Evolutionary conservation across 495 filamentous ascomycete genomes (phyloP).

Genomic region (Pyrenopolyporus hunteri): DNA sequence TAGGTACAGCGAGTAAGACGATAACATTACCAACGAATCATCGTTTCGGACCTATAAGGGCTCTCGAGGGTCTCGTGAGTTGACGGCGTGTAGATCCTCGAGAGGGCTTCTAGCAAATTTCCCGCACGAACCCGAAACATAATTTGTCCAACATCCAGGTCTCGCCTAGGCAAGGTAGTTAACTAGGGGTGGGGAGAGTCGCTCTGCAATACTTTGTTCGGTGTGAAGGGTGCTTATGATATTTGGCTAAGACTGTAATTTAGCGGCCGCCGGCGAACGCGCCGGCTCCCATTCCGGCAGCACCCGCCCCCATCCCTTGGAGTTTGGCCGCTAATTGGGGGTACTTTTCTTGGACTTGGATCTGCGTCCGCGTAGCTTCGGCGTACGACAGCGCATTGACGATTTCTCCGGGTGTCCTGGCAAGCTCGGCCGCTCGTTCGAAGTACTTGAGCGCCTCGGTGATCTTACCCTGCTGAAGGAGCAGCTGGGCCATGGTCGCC

Average conservation of each 20-base stretch:
- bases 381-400: slow-evolving; percentile 97
- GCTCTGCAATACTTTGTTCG: not conserved
- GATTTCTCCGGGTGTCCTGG: slow-evolving; percentile 94
- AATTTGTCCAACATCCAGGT: slow-evolving; percentile 11
- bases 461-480: slow-evolving; percentile 97
- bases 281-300: slow-evolving; percentile 37
- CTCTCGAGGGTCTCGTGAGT: slow-evolving; percentile 2
- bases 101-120: slow-evolving; percentile 9
- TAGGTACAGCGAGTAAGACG: slow-evolving; percentile 31
- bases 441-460: slow-evolving; percentile 96
- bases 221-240: not conserved
- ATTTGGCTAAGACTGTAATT: slow-evolving; percentile 4
- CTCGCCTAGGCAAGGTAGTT: slow-evolving; percentile 14
- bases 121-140: slow-evolving; percentile 14
- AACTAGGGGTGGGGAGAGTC: slow-evolving; percentile 23
- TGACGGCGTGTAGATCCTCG: slow-evolving; percentile 7
- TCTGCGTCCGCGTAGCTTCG: slow-evolving; percentile 93
- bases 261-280: slow-evolving; percentile 36
- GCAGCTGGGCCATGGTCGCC: slow-evolving; percentile 98
- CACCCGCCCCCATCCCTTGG: slow-evolving; percentile 66
- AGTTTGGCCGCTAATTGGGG: slow-evolving; percentile 88
- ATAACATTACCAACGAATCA: slow-evolving; percentile 19
- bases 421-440: slow-evolving; percentile 91
- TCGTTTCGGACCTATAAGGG: slow-evolving; percentile 15
- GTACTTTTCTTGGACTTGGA: slow-evolving; percentile 98